Conservation (phyloP, 2,329 filamentous ascomycete species). For the Verruconis gallopava region DNA sequence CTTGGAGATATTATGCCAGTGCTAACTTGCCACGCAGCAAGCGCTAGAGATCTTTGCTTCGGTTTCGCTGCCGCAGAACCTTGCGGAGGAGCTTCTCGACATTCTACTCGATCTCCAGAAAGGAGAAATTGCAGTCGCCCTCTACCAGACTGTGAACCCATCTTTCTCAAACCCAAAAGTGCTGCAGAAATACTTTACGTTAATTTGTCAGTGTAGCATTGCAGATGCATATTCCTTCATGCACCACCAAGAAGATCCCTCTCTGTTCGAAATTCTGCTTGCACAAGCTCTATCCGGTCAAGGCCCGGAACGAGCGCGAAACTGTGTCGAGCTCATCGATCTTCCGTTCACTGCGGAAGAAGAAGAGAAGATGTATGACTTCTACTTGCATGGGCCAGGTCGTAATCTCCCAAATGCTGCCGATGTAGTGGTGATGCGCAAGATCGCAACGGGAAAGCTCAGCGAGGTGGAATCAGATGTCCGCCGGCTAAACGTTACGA, state of each 20-base stretch:
- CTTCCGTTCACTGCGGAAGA: conserved; percentile 59
- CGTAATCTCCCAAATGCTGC: conserved; percentile 51
- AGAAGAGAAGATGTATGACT: conserved; percentile 61
- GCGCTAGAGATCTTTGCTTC: conserved; percentile 68
- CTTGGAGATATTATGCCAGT: not conserved
- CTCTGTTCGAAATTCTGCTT: conserved; percentile 55
- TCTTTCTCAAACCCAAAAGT: conserved; percentile 52
- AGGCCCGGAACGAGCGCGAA: conserved; percentile 34
- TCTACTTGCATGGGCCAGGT: conserved; percentile 45
- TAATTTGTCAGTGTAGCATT: conserved; percentile 53
- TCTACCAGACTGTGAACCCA: conserved; percentile 65
- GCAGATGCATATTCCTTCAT: conserved; percentile 64
- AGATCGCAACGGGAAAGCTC: conserved; percentile 53
- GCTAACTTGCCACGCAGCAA: conserved; percentile 29
- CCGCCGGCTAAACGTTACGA: conserved; percentile 19
- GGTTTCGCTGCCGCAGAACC: conserved; percentile 66
- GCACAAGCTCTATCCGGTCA: conserved; percentile 20
- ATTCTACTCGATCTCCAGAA: conserved; percentile 46
- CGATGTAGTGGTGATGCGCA: conserved; percentile 63
- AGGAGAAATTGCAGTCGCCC: conserved; percentile 52
- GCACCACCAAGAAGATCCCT: conserved; percentile 44
- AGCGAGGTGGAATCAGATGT: conserved; percentile 28
- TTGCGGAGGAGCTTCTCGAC: conserved; percentile 68
- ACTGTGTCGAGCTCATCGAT: conserved; percentile 56
- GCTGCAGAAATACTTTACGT: conserved; percentile 54